Base-by-base conservation (phyloP, 805 yeast genomes). In the Saturnispora diversa region DNA sequence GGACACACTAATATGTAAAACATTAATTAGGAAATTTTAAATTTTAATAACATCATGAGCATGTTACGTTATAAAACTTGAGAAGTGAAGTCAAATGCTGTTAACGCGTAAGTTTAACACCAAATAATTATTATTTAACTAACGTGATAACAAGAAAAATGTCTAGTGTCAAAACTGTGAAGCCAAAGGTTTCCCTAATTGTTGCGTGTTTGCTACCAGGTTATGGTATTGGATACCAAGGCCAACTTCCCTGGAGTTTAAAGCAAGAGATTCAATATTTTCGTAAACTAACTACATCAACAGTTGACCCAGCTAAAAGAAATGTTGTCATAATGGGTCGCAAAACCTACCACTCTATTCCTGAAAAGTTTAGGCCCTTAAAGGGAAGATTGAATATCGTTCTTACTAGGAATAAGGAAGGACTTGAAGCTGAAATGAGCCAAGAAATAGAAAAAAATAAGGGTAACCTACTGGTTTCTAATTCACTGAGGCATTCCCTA, bases 301-400 rank as follows among this genome's bases (percentile, higher is more conserved):
- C 63, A 17, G 33, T 34, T 6, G 56, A 53, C 19, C 56, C 62
- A n/a, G 43, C 44, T 1, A 63, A 60, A 45, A 53, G 48, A 29
- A 85, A 86, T 55, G 94, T 84, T 0, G 97, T 92, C 11, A 70
- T 92, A 3, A 92, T 92, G 98, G 98, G 98, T 11, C 71, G 97
- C 44, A 83, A 79, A 55, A 90, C 97, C 2, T 92, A 97, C 95
- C 92, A 87, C 24, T 84, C 95, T 6, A 88, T 92, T 24, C 97
- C 98, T 0, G 46, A 61, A 2, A 78, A 72, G 55, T 92, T 86
- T 62, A 68, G 95, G 46, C 98, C 98, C 0, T 67, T 92, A 33
- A 79, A 80, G 3, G 75, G 68, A 36, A 70, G 98, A 43, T 42
- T 76, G 21, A 92, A 92, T 58, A 75, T 87, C 11, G 76, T 92